Conservation (phyloP, 2,329 filamentous ascomycete species). For the Neonectria punicea region DNA sequence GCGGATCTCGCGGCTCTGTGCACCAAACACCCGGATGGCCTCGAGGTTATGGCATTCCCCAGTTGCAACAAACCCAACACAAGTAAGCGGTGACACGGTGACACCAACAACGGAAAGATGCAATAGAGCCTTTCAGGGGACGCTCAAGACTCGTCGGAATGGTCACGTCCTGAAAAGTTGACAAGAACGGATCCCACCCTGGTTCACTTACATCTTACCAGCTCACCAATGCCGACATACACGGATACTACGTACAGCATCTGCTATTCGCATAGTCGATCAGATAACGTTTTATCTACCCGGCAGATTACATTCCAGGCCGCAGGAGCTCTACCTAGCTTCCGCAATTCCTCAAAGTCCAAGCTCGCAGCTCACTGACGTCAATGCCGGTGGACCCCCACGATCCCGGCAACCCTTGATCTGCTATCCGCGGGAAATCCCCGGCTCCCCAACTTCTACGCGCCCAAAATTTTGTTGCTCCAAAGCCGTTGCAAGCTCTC, state of each 20-base stretch:
- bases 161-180: background rate
- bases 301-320: background rate
- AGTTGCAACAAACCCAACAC: background rate
- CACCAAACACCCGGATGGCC: constrained; percentile 1
- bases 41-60: background rate
- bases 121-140: background rate
- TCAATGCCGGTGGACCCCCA: constrained; percentile 16
- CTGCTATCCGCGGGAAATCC: constrained; percentile 19
- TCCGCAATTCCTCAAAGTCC: background rate
- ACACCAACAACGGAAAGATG: background rate
- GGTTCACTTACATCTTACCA: background rate
- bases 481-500: background rate
- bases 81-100: too few relatives aligned
- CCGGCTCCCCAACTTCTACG: constrained; percentile 1
- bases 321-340: background rate
- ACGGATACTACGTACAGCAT: background rate
- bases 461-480: background rate
- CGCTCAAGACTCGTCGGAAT: background rate
- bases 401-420: constrained; percentile 9
- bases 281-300: background rate
- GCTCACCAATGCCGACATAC: background rate
- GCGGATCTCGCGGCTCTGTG: background rate
- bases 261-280: background rate
- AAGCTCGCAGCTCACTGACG: constrained; percentile 10
- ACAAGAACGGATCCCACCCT: too few relatives aligned